A percentile compares a stretch with the other conserved stretches of the same genome.
These are phyloP conservation scores for Ceratonia siliqua DNA, from an alignment of 306 rosid genomes.

Conservation along the genomic window DNA sequence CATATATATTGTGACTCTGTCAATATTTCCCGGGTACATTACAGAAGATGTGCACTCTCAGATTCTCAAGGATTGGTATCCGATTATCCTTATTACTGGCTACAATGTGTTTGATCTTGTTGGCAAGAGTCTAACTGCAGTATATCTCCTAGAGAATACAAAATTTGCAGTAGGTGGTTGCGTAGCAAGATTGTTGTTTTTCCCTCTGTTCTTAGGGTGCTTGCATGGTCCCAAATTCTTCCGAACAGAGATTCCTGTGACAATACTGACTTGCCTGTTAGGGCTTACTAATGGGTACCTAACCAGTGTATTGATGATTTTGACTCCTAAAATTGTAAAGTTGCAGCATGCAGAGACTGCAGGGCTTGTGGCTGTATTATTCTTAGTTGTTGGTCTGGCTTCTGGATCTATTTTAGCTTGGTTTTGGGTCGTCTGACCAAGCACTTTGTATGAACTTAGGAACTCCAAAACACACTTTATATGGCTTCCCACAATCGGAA, in stretches of 20 bases:
- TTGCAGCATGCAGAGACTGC: constrained; percentile 85
- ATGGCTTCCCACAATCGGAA: constrained; percentile 20
- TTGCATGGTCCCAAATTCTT: constrained; percentile 82
- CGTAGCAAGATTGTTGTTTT: constrained; percentile 62
- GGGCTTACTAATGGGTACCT: constrained; percentile 91
- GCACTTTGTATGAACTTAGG: constrained; percentile 27
- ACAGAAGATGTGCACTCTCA: constrained; percentile 91
- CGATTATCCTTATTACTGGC: constrained; percentile 65
- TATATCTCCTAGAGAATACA: constrained; percentile 58
- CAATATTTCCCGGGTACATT: constrained; percentile 90
- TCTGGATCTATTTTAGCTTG: constrained; percentile 77
- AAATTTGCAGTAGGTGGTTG: constrained; percentile 69
- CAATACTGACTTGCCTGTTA: constrained; percentile 64
- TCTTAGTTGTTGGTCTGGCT: constrained; percentile 77
- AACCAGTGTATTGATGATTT: constrained; percentile 79
- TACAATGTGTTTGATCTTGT: constrained; percentile 87
- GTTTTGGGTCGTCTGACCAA: constrained; percentile 77
- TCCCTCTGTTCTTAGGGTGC: constrained; percentile 84
- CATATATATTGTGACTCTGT: constrained; percentile 72
- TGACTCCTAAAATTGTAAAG: constrained; percentile 75
- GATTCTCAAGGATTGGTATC: constrained; percentile 80
- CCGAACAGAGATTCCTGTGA: constrained; percentile 79
- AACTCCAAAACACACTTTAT: not conserved
- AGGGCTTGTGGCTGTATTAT: constrained; percentile 70
- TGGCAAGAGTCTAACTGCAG: constrained; percentile 74